These are phyloP conservation scores for Leptodermis oblonga DNA, from an alignment of 257 asterid species.

Conservation along the genomic window DNA sequence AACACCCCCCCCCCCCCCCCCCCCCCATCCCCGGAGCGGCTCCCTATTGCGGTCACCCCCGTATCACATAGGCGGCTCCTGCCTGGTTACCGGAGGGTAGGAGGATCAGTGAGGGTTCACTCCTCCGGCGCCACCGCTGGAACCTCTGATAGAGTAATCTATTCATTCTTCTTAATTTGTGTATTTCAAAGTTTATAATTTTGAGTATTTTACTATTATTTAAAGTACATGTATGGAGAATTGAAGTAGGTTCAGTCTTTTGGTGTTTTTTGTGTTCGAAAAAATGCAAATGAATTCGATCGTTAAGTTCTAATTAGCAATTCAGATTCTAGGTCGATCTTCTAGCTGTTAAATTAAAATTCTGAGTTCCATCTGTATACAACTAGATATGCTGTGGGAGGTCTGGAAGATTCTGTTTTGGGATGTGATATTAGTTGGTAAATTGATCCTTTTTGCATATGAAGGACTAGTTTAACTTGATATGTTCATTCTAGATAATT, in stretches of 20 bases:
- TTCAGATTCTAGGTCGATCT: background rate
- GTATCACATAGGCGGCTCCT: slow-evolving; percentile 21
- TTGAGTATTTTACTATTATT: background rate
- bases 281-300: background rate
- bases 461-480: background rate
- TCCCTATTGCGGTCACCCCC: slow-evolving; percentile 12
- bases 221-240: background rate
- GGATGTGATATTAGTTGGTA: background rate
- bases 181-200: background rate
- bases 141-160: slow-evolving; percentile 24
- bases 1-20: background rate
- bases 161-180: background rate
- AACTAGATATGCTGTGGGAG: background rate
- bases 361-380: background rate
- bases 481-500: background rate
- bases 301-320: too few species aligned
- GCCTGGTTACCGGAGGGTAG: slow-evolving; percentile 35
- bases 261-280: background rate
- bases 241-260: background rate
- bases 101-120: slow-evolving; percentile 30
- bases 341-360: background rate
- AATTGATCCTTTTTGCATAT: background rate
- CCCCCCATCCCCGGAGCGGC: slow-evolving; percentile 3
- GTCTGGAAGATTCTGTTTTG: background rate
- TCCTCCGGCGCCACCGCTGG: slow-evolving; percentile 40